A percentile compares a stretch with the other conserved stretches of the same genome.
These are phyloP conservation scores for Pleurostoma richardsiae DNA, from an alignment of 2,329 filamentous ascomycete species.

Conservation along the genomic window DNA sequence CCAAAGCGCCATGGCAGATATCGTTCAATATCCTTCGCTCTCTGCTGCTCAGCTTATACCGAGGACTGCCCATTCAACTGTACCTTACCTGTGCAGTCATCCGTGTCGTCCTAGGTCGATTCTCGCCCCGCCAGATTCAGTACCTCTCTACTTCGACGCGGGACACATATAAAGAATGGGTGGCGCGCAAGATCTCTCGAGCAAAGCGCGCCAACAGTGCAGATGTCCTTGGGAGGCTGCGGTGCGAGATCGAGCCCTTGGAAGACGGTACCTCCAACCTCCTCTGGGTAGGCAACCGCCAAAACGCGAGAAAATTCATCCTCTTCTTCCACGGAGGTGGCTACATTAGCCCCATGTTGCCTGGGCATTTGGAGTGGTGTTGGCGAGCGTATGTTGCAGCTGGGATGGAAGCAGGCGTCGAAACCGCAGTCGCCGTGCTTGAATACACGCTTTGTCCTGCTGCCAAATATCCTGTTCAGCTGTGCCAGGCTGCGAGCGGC, in stretches of 20 bases:
- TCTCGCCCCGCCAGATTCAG: slow-evolving; percentile 3
- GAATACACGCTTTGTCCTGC: slow-evolving; percentile 26
- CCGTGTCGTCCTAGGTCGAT: background rate
- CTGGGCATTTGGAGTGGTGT: slow-evolving; percentile 19
- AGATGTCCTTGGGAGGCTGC: slow-evolving; percentile 4
- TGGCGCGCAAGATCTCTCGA: background rate
- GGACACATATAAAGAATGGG: background rate
- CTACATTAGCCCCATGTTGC: slow-evolving; percentile 12
- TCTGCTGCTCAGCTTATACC: background rate
- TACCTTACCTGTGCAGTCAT: slow-evolving; percentile 3
- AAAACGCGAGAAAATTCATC: slow-evolving; percentile 18
- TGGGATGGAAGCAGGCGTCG: slow-evolving; percentile 11
- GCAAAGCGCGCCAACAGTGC: background rate
- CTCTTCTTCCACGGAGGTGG: slow-evolving; percentile 23
- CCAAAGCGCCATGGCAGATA: no score
- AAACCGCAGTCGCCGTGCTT: slow-evolving; percentile 16
- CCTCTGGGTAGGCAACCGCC: slow-evolving; percentile 20
- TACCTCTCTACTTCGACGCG: slow-evolving; percentile 1
- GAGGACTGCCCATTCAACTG: background rate
- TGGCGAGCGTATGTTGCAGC: slow-evolving; percentile 18
- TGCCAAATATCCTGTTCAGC: slow-evolving; percentile 22
- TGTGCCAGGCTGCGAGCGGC: slow-evolving; percentile 23
- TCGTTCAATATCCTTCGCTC: background rate
- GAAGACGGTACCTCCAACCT: slow-evolving; percentile 5
- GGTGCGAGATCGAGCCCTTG: slow-evolving; percentile 4